Evolutionary conservation across 495 filamentous ascomycete genomes (phyloP), one percentile per base, ranked within the genome.

Genomic region (Barbatosphaeria neglecta): DNA sequence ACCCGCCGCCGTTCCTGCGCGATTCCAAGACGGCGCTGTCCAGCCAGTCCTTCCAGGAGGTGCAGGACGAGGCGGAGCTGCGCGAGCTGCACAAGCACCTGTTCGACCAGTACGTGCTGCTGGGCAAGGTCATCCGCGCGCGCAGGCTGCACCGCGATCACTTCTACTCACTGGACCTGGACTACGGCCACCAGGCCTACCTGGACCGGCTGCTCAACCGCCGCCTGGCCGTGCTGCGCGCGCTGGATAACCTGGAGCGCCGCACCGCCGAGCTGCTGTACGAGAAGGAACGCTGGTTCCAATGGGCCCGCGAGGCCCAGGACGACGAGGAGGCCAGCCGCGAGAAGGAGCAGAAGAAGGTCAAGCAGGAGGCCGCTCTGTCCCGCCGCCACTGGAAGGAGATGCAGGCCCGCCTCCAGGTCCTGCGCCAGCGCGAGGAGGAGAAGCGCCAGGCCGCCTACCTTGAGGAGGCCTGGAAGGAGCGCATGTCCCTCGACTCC

Each of bases 71-170:
- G 46, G 46, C 46, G 2, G 49, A 59, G 8, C 55, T 75, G 17
- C 50, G 57, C 6, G 60, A 73, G 39, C 48, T 77, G 25, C 65
- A 76, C 50, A 45, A 48, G 6, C 63, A 72, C 47, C 55, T 76
- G 0, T 66, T 66, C 35, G 43, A 58, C 44, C 64, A 65, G 35
- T 64, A 69, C 49, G 65, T 64, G 28, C 54, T 78, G 3, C 54
- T 76, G 2, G 64, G 69, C 17, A 63, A 69, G 46, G 75, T 75
- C 13, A 73, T 76, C 43, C 54, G 62, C 19, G 74, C 72, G 3
- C 63, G 72, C 16, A 74, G 71, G 50, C 56, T 74, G 38, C 73
- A 78, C 50, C 74, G 75, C 52, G 68, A 59, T 43, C 71, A 71
- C 44, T 77, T 77, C 48, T 77, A 67, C 52, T 58, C 64, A 4